Evolutionary conservation across 495 filamentous ascomycete species (phyloP).

Genomic region (Talaromyces stipitatus): DNA sequence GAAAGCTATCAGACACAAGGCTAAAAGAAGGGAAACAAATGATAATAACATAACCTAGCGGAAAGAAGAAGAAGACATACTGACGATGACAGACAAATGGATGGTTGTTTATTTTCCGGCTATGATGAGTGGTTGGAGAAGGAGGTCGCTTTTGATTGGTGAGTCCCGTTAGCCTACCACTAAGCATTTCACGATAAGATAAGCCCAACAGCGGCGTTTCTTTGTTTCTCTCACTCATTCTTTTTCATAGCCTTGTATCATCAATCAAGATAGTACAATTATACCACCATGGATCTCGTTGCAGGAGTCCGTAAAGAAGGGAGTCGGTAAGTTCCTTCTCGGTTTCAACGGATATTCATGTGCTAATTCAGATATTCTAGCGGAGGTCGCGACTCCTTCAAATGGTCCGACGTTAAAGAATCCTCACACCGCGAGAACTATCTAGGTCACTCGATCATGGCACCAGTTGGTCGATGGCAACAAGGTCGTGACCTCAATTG

Average conservation of each 20-base stretch:
- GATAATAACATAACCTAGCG: not conserved
- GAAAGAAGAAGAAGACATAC: not conserved
- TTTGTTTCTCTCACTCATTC: not conserved
- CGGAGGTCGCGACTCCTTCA: conserved; percentile 87
- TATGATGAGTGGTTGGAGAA: not conserved
- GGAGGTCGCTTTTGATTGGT: not conserved
- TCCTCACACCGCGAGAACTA: conserved; percentile 93
- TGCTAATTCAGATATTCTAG: conserved; percentile 30
- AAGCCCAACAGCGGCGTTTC: not conserved
- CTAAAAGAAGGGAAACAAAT: not conserved
- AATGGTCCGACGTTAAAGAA: conserved; percentile 87
- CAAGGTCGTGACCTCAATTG: conserved; percentile 78
- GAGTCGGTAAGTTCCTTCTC: conserved; percentile 51
- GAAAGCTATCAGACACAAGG: not conserved
- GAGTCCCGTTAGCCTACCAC: too few species aligned
- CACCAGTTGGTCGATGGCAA: conserved; percentile 93
- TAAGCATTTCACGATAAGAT: not conserved
- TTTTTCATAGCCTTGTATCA: not conserved
- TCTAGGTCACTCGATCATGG: conserved; percentile 92
- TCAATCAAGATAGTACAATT: not conserved
- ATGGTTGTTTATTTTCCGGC: not conserved
- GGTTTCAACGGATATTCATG: not conserved
- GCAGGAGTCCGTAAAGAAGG: conserved; percentile 88
- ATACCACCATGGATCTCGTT: conserved; percentile 75
- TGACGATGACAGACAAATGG: not conserved